These are phyloP conservation scores for Beauveria scarabaeidicola DNA, from an alignment of 2,329 filamentous ascomycete genomes.

Conservation along the genomic window DNA sequence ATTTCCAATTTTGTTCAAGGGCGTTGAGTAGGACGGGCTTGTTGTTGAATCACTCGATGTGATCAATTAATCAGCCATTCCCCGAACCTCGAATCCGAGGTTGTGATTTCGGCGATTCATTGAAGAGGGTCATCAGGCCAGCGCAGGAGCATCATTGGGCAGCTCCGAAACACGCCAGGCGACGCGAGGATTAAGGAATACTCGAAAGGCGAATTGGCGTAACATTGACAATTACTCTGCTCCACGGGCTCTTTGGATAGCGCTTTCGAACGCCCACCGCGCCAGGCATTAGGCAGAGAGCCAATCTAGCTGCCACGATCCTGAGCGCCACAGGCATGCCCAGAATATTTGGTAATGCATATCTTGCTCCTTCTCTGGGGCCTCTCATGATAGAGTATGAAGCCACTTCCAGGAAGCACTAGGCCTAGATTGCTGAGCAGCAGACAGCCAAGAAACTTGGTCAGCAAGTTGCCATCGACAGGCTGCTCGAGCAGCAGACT, in stretches of 20 bases:
- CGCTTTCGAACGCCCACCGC: neutral
- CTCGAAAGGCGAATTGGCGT: neutral
- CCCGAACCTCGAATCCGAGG: slow-evolving; percentile 2
- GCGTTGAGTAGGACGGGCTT: no score
- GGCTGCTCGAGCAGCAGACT: neutral
- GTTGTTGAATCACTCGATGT: neutral
- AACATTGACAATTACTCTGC: neutral
- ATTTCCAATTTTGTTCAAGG: no score
- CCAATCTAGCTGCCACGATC: neutral
- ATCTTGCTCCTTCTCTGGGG: neutral
- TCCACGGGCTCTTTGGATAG: neutral
- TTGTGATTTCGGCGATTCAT: slow-evolving; percentile 2
- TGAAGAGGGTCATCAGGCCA: neutral
- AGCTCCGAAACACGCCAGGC: neutral
- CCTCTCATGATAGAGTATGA: neutral
- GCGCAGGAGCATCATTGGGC: neutral
- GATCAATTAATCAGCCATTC: neutral
- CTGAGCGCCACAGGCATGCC: neutral
- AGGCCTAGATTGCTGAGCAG: neutral
- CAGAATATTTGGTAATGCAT: neutral
- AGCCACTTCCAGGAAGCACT: neutral
- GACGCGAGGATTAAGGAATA: neutral
- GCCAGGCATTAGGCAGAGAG: neutral
- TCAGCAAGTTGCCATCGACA: slow-evolving; percentile 2
- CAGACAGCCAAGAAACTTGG: neutral